Evolutionary conservation across 1,284 basidiomycete genomes (phyloP).

Genomic region (Ceratobasidium sp.): DNA sequence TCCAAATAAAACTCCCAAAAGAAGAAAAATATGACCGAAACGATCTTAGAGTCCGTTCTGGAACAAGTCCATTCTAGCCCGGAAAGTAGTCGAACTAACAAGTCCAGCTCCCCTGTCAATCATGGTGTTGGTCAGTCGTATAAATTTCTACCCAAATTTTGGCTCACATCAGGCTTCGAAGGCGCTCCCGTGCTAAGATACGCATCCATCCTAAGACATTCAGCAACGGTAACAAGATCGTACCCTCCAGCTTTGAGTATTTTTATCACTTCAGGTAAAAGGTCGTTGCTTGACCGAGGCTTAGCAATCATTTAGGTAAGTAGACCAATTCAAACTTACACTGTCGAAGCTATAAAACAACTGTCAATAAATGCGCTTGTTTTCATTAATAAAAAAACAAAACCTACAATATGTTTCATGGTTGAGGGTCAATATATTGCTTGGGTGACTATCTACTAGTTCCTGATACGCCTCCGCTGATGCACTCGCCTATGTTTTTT

Average conservation of each 20-base stretch:
- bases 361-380: not conserved
- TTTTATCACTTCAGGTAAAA: conserved; percentile 26
- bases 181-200: conserved; percentile 33
- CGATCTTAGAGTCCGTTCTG: not conserved
- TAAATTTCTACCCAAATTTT: not conserved
- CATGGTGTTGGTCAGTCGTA: not conserved
- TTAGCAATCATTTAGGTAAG: not conserved
- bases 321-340: conserved; percentile 2
- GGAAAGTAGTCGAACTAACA: not conserved
- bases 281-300: not conserved
- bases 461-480: conserved; percentile 20
- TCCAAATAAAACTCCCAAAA: not conserved
- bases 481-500: not conserved
- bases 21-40: not conserved
- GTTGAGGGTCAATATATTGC: conserved; percentile 48
- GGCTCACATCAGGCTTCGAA: not conserved
- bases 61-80: not conserved
- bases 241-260: conserved; percentile 38
- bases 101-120: conserved; percentile 10
- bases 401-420: conserved; percentile 47
- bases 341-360: conserved; percentile 19
- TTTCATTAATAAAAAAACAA: no score
- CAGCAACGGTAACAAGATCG: conserved; percentile 48
- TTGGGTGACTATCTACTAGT: not conserved
- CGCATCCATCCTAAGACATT: conserved; percentile 47